These are phyloP conservation scores for Echeveria elegans DNA, from an alignment of 164 flowering plant species.

Conservation along the genomic window DNA sequence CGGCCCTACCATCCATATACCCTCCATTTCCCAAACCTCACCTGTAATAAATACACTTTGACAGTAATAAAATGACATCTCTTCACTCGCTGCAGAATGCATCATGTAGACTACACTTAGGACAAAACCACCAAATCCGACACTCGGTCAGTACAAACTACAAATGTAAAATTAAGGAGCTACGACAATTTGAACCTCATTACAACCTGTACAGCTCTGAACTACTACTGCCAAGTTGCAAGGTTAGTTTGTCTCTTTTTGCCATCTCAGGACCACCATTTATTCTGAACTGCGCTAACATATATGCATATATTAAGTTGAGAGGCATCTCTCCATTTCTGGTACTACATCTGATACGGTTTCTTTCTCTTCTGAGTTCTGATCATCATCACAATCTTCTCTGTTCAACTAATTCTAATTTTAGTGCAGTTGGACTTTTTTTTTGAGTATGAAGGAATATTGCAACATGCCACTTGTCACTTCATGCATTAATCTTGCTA, in stretches of 20 bases:
- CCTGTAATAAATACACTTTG: background rate
- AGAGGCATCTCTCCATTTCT: background rate
- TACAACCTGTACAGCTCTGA: background rate
- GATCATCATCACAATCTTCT: background rate
- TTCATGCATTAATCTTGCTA: background rate
- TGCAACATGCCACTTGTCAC: conserved; percentile 1
- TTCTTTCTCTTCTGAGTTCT: background rate
- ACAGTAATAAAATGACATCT: background rate
- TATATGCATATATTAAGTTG: no score
- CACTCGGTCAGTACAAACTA: background rate
- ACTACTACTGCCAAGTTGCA: background rate
- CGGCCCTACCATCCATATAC: background rate
- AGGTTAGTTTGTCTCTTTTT: background rate
- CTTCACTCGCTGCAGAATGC: background rate
- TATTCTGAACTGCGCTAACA: background rate
- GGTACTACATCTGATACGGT: background rate
- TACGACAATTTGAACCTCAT: background rate
- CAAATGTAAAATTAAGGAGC: background rate
- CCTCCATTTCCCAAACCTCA: background rate
- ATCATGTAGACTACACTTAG: background rate
- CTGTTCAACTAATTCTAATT: background rate
- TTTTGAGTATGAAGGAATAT: no score
- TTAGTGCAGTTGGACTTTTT: no score
- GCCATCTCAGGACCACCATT: background rate
- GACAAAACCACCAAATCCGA: background rate